Base-by-base conservation (phyloP, 1,139 yeast genomes). In the Hansenula lynferdii region DNA sequence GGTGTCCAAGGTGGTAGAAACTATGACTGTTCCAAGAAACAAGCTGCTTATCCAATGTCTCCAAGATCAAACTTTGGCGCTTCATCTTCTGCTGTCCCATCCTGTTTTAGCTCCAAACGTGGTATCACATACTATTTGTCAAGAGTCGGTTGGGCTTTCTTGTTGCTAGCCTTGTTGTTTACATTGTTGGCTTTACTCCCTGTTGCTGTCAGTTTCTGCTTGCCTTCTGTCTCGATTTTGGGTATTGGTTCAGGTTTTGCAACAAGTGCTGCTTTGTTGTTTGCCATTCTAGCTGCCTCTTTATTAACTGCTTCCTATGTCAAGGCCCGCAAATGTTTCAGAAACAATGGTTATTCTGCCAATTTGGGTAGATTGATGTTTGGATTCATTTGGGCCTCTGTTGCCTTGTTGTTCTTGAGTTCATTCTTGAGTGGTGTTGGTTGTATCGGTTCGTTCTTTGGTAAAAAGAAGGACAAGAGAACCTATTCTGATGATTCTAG, bases 351-450 rank as follows among this genome's bases (percentile, higher is more conserved):
- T 31, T 54, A 60, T 37, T 37, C 45, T 17, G 74, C 92, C 11
- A 56, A 52, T 12, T 50, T 85, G 35, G 89, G 89, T 28, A 69
- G 67, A 28, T 73, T 74, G 45, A 63, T 77, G 60, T 67, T 81
- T 57, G 87, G 77, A n/a, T 74, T 81, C 44, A 60, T 77, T 38
- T 83, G 92, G 92, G 69, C 84, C 16, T 62, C 76, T 2, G 74
- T 70, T 3, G 74, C 72, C 38, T 59, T 75, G 49, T 56, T 75
- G 37, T 44, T 74, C 26, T 41, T 76, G 23, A 50, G 56, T 33
- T 44, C 62, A 1, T 29, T 57, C 18, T 54, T 53, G 10, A 42
- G 47, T 34, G 48, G 49, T n/a, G 39, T 47, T 32, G 54, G 49
- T 4, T 49, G 53, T 33, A 18, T 41, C 12, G 49, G 49, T 11